Conservation (phyloP, 441 rosid species). For the Erodium moschatum region DNA sequence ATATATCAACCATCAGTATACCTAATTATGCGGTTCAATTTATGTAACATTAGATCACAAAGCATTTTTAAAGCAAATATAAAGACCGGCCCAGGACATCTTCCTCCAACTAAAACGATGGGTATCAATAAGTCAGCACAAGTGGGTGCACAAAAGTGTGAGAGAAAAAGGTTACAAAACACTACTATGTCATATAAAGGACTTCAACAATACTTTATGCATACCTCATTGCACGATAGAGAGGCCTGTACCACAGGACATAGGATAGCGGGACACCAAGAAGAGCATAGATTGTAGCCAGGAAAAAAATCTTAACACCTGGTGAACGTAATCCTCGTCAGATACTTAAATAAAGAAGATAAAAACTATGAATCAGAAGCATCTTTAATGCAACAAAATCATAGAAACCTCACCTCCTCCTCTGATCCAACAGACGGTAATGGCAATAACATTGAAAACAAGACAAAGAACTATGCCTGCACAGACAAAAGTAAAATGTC, state of each 20-base stretch:
- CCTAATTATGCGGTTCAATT: neutral
- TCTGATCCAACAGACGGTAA: slow-evolving; percentile 71
- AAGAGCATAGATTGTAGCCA: slow-evolving; percentile 66
- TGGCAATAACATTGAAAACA: slow-evolving; percentile 62
- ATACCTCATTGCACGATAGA: slow-evolving; percentile 90
- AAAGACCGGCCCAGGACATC: neutral
- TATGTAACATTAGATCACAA: neutral
- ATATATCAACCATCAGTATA: slow-evolving; percentile 12
- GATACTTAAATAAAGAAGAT: slow-evolving; percentile 14
- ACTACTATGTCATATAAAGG: neutral
- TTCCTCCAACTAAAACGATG: neutral
- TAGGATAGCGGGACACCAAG: slow-evolving; percentile 79
- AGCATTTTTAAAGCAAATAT: neutral
- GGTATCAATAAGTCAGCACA: neutral
- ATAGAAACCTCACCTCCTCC: slow-evolving; percentile 61
- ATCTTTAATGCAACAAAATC: slow-evolving; percentile 4
- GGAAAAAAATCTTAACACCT: slow-evolving; percentile 86
- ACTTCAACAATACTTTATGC: slow-evolving; percentile 5
- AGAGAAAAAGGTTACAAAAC: neutral
- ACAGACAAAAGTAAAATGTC: neutral
- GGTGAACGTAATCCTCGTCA: slow-evolving; percentile 17
- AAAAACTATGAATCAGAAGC: neutral
- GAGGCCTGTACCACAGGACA: slow-evolving; percentile 87
- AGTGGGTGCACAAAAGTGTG: neutral
- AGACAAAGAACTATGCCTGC: slow-evolving; percentile 77